A percentile compares a stretch with the other conserved stretches of the same genome.
These are phyloP conservation scores for Orychophragmus violaceus DNA, from an alignment of 345 rosid genomes.

Conservation along the genomic window DNA sequence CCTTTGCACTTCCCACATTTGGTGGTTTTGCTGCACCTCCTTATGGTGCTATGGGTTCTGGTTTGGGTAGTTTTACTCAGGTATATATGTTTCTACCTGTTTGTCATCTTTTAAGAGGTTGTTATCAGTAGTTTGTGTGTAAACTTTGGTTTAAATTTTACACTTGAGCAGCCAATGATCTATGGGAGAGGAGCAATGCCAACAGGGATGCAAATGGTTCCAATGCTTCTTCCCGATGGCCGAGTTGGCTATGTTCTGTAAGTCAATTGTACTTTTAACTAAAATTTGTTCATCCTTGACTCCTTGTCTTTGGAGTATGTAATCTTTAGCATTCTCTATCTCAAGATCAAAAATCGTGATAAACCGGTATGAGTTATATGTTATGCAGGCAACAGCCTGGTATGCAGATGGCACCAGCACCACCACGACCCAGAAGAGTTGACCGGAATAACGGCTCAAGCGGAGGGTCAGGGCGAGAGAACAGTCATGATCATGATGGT, in stretches of 20 bases:
- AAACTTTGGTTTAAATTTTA: background rate
- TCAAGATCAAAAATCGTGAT: background rate
- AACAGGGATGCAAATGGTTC: constrained; percentile 98
- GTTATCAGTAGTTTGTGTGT: background rate
- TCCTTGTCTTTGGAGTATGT: too few relatives aligned
- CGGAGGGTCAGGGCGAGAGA: constrained; percentile 56
- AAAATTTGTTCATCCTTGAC: background rate
- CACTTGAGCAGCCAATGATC: constrained; percentile 70
- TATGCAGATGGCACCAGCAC: constrained; percentile 62
- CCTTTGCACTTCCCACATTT: constrained; percentile 48
- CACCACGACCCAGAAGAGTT: constrained; percentile 60
- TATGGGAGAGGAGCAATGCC: constrained; percentile 97
- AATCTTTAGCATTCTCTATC: background rate
- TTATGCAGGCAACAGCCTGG: constrained; percentile 92
- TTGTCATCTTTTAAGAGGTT: background rate
- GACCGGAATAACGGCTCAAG: constrained; percentile 63
- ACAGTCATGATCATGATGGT: constrained; percentile 57
- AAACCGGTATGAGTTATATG: background rate
- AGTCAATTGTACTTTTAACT: constrained; percentile 27
- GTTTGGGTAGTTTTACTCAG: constrained; percentile 70
- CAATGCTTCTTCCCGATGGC: constrained; percentile 98
- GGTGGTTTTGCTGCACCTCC: constrained; percentile 66
- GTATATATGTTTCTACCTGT: constrained; percentile 25
- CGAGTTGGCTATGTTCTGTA: constrained; percentile 96
- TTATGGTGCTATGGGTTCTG: constrained; percentile 59